Evolutionary conservation across 352 stramenopile genomes (phyloP).

Genomic region (Phytophthora aleatoria): DNA sequence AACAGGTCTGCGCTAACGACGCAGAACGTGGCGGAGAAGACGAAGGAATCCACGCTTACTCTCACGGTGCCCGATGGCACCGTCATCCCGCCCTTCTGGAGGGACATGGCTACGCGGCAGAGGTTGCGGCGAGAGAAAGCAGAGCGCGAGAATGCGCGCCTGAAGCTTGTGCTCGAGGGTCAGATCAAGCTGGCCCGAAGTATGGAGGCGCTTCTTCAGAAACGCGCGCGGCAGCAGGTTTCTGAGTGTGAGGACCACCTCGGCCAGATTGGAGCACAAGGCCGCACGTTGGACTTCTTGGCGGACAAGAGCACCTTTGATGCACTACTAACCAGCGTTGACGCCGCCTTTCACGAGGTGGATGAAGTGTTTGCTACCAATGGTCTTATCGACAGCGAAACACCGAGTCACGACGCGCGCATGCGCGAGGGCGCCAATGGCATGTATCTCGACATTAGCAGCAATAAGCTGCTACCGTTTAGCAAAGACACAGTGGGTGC

Average conservation of each 20-base stretch:
- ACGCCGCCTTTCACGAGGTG: slow-evolving; percentile 36
- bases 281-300: slow-evolving; percentile 13
- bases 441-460: slow-evolving; percentile 40
- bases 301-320: slow-evolving; percentile 34
- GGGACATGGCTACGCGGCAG: slow-evolving; percentile 45
- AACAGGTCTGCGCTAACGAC: slow-evolving; percentile 4
- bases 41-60: slow-evolving; percentile 1
- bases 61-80: neutral
- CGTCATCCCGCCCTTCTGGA: slow-evolving; percentile 38
- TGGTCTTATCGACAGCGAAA: slow-evolving; percentile 25
- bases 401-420: slow-evolving; percentile 13
- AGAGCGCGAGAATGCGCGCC: slow-evolving; percentile 53
- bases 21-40: neutral
- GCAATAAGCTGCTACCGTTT: slow-evolving; percentile 43
- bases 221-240: slow-evolving; percentile 39
- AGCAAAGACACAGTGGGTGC: slow-evolving; percentile 11
- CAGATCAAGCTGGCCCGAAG: slow-evolving; percentile 54
- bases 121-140: slow-evolving; percentile 38
- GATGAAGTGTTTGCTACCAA: slow-evolving; percentile 36
- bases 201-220: slow-evolving; percentile 48
- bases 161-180: slow-evolving; percentile 56
- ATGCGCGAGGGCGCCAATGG: slow-evolving; percentile 29
- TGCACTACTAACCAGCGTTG: slow-evolving; percentile 27
- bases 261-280: slow-evolving; percentile 14
- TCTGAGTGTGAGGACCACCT: slow-evolving; percentile 11